Conservation (phyloP, 78 protist species). For the Pigoraptor vietnamica region DNA sequence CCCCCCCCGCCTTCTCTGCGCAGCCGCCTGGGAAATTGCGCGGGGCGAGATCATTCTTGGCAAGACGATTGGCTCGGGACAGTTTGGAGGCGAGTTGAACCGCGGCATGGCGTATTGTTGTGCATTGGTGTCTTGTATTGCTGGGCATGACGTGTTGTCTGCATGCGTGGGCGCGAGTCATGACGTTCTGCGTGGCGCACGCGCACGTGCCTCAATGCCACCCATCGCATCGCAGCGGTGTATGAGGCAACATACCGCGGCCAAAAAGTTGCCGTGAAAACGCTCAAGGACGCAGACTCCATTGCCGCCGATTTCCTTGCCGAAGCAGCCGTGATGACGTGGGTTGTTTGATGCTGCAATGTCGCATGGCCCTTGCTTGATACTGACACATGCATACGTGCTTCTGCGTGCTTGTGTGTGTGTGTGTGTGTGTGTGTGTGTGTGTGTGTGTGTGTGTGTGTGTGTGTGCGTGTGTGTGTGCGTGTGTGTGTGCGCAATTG, state of each 20-base stretch:
- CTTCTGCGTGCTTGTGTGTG: not conserved
- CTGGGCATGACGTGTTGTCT: not conserved
- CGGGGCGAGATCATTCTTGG: constrained; percentile 1
- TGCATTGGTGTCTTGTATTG: not conserved
- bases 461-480: not conserved
- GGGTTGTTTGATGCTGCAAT: not conserved
- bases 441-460: not conserved
- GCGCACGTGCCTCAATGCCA: not conserved
- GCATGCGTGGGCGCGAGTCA: not conserved
- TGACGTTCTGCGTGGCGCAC: not conserved
- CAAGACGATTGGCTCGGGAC: not conserved
- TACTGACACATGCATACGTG: not conserved
- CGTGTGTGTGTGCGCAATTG: not conserved
- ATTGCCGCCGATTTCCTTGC: not conserved
- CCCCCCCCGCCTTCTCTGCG: not conserved
- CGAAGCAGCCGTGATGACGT: constrained; percentile 2
- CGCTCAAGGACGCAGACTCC: not conserved
- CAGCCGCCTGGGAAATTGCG: not conserved
- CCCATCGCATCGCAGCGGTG: not conserved
- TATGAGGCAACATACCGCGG: not conserved
- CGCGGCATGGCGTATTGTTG: not conserved
- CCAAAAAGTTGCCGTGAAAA: not conserved
- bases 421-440: not conserved
- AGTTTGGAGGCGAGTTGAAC: not conserved
- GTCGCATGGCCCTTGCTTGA: not conserved